A percentile compares a stretch with the other conserved stretches of the same genome.
phyloP scores from a whole-genome alignment of 148 eudicot species.

The Pharnaceum exiguum region DNA sequence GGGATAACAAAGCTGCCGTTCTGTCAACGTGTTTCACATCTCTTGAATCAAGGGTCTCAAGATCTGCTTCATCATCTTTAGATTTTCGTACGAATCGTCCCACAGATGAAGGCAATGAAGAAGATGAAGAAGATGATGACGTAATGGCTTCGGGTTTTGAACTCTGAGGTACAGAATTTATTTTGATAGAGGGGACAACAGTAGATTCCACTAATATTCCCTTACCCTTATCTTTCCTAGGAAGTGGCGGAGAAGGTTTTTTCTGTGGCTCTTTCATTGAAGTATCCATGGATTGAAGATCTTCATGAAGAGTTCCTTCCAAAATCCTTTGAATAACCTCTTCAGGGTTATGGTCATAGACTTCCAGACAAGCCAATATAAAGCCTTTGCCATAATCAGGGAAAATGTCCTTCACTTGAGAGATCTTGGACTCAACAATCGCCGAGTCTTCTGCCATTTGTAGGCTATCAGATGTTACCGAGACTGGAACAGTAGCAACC shows the following conservation, averaged over 20 bases:
- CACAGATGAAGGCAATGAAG: constrained; percentile 37
- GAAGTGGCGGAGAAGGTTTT: constrained; percentile 30
- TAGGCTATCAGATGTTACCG: constrained; percentile 24
- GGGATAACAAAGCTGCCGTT: constrained; percentile 58
- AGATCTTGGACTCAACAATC: constrained; percentile 72
- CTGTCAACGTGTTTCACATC: constrained; percentile 51
- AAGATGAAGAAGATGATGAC: constrained; percentile 30
- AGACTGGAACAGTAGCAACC: constrained; percentile 20
- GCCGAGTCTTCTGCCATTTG: constrained; percentile 64
- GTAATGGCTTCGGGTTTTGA: constrained; percentile 21
- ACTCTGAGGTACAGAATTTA: constrained; percentile 20
- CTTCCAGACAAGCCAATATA: constrained; percentile 84
- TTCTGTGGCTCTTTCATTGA: constrained; percentile 52
- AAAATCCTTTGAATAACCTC: constrained; percentile 89
- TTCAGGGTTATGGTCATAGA: constrained; percentile 79
- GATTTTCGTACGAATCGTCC: constrained; percentile 78
- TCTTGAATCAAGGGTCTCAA: constrained; percentile 37
- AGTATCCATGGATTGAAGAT: constrained; percentile 57
- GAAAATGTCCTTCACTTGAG: constrained; percentile 88
- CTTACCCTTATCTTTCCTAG: constrained; percentile 72
- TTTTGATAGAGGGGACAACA: constrained; percentile 13
- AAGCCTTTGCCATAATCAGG: constrained; percentile 92
- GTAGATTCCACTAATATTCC: constrained; percentile 46
- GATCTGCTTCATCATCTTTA: constrained; percentile 28
- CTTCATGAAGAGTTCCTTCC: constrained; percentile 83